Evolutionary conservation across 139 green algal species (phyloP), one percentile per base, ranked within the genome.

Genomic region (Marvania coccoides): DNA sequence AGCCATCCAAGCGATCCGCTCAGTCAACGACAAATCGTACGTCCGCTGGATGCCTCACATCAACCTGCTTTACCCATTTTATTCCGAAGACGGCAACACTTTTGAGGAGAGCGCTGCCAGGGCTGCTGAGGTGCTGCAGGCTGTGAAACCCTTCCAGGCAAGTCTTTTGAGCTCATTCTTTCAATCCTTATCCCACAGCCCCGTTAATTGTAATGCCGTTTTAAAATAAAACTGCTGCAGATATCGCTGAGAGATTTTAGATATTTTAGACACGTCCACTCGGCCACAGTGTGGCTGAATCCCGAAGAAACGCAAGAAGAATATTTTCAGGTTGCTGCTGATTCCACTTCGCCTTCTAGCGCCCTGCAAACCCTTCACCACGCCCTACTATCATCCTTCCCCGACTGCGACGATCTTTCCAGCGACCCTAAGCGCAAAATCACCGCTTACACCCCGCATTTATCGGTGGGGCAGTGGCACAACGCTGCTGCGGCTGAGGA

Each of bases 31-130:
- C 64, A 92, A 87, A 47, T 59, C 26, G 3, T 86, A 79, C 30
- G 55, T 75, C 0, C 42, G 86, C 3, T 93, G 86, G 86, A 76
- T 77, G 4, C 86, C 86, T 0, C 86, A 93, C 57, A 73, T 91
- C 15, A 93, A 93, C 75, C 71, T 93, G 14, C 65, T 93, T 7
- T 93, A 93, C 58, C 86, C 86, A 0, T 93, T 93, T 58, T 36
- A 64, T 19, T 61, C 76, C 12, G 77, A 87, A 39, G 53, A 26
- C 2, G 75, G 37, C 2, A 58, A 42, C 35, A 74, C 55, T 2
- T 84, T 87, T 61, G 19, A 65, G 9, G 36, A 12, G 13, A 75
- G 75, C 1, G 73, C 76, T 2, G 19, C 39, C 10, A 53, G 34
- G 3, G 53, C 55, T 2, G n/a, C 29, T 36, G 10, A 7, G 10